Evolutionary conservation across 192 early-diverging fungal genomes (phyloP), one percentile per base, ranked within the genome.

Genomic region (Dispira parvispora): DNA sequence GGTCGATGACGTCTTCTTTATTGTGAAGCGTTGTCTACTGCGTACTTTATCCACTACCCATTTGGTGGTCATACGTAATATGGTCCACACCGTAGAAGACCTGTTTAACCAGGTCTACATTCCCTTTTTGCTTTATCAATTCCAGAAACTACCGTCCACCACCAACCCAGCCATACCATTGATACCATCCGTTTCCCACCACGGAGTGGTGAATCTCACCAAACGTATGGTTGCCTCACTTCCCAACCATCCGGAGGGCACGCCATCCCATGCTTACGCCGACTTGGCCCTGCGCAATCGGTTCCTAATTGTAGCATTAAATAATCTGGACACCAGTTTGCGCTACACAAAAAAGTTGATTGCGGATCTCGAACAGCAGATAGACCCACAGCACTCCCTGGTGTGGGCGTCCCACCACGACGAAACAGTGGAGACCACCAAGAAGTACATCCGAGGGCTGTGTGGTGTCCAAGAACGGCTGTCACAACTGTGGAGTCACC

Each of bases 1-100:
- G 64, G 93, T 96, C 11, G 96, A 91, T 47, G 96, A 99, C 64
- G 81, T 94, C 10, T 96, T 96, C 68, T 99, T 88, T 69, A 86
- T 99, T 45, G 69, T 90, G 23, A 86, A 88, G 62, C 87, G 84
- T 25, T 80, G 82, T 8, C 68, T 90, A 9, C 76, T 78, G 38
- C 80, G 91, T 54, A 79, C 83, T 1, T 68, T 96, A 1, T 71
- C 83, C n/a, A 89, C 89, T 0, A 75, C 81, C 45, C 82, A 89
- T 62, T 67, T 84, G 16, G 74, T 87, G 20, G 76, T 82, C 0
- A 65, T 93, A 4, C 80, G 81, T 8, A 80, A 86, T 1, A 76
- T 92, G 26, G 72, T 88, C 58, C 86, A 86, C 56, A 70, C 75
- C 21, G 73, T 85, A 5, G 78, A 85, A 21, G 73, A 77, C 11